Conservation (phyloP, 2,329 filamentous ascomycete genomes). For the Plenodomus biglobosus region DNA sequence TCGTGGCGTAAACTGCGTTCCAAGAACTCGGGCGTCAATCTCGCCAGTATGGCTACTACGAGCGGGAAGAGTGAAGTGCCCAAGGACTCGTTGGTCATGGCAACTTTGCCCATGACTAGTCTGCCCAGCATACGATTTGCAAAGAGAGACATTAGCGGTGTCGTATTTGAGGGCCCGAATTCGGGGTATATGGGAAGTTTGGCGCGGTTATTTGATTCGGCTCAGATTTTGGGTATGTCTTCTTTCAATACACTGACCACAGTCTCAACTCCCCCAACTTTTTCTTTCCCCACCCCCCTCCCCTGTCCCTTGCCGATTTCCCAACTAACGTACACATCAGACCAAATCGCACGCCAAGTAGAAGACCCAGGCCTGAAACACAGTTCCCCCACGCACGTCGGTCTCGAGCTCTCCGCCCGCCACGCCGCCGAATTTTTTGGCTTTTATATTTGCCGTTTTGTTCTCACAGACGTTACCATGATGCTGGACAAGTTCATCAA, state of each 20-base stretch:
- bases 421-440: constrained; percentile 97
- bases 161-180: constrained; percentile 80
- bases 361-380: constrained; percentile 91
- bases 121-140: constrained; percentile 72
- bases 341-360: constrained; percentile 94
- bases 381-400: constrained; percentile 91
- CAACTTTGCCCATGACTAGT: constrained; percentile 63
- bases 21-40: constrained; percentile 73
- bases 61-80: constrained; percentile 36
- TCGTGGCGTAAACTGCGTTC: constrained; percentile 88
- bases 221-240: constrained; percentile 77
- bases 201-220: constrained; percentile 88
- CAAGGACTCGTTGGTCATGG: constrained; percentile 62
- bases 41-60: constrained; percentile 51
- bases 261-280: no score
- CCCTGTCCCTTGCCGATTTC: background rate
- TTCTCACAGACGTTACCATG: constrained; percentile 78
- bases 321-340: constrained; percentile 49
- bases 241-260: no score
- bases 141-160: constrained; percentile 68
- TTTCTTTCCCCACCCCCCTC: background rate
- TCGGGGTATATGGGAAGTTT: constrained; percentile 88
- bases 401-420: constrained; percentile 86
- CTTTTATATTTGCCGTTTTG: constrained; percentile 94
- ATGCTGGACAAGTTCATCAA: constrained; percentile 97